Evolutionary conservation across 352 stramenopile species (phyloP).

Genomic region (Globisporangium cylindrosporum): DNA sequence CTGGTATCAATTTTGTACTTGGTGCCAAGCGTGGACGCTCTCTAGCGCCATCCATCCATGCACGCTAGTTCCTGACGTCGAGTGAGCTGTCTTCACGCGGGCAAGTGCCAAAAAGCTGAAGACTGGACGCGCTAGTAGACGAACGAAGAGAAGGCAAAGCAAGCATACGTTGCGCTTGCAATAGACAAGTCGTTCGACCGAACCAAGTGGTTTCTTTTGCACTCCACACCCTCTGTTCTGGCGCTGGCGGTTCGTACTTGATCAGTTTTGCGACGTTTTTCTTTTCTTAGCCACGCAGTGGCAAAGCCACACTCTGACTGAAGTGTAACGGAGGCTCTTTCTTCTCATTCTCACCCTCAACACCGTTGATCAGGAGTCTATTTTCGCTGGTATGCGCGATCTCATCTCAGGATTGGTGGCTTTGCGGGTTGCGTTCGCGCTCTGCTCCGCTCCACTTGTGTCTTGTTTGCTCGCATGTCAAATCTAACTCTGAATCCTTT

Average conservation of each 20-base stretch:
- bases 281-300: not conserved
- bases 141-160: not conserved
- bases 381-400: not conserved
- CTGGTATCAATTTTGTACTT: not conserved
- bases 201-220: not conserved
- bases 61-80: not conserved
- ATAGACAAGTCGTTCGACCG: not conserved
- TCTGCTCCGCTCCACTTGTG: not conserved
- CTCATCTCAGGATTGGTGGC: not conserved
- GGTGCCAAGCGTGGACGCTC: not conserved
- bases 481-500: not conserved
- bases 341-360: slow-evolving; percentile 1
- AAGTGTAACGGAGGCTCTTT: not conserved
- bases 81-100: not conserved
- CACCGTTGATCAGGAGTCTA: not conserved
- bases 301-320: not conserved
- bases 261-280: slow-evolving; percentile 2
- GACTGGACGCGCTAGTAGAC: not conserved
- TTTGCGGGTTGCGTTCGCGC: not conserved
- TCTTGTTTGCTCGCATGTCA: not conserved
- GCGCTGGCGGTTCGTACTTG: not conserved
- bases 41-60: slow-evolving; percentile 7
- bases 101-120: not conserved
- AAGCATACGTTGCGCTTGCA: not conserved
- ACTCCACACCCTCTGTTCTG: not conserved